Percentiles rank a stretch among this genome's conserved stretches.
Conservation (phyloP, 2,329 filamentous ascomycete species). For the Diaporthe ampelina region DNA sequence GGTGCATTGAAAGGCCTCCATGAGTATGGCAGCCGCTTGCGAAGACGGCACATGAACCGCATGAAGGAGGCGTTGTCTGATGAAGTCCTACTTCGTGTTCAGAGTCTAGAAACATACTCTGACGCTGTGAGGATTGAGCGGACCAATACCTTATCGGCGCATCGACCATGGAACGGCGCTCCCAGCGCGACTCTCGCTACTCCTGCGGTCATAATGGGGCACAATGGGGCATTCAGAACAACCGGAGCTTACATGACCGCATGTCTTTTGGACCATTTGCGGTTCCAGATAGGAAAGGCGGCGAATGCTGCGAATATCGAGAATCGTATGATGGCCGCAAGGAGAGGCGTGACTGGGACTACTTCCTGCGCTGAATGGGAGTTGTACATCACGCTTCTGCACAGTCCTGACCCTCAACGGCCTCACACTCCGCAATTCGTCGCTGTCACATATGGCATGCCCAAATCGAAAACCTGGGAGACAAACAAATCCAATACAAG, state of each 20-base stretch:
- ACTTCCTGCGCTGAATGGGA: not conserved
- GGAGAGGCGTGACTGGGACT: not conserved
- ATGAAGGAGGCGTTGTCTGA: not conserved
- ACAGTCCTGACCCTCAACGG: not conserved
- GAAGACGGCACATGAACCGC: not conserved
- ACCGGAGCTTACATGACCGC: not conserved
- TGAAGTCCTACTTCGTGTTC: not conserved
- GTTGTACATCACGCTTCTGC: not conserved
- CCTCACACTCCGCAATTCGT: no score
- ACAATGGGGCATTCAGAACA: not conserved
- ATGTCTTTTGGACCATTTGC: not conserved
- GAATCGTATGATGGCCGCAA: rapidly evolving
- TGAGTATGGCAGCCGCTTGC: not conserved
- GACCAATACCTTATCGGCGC: not conserved
- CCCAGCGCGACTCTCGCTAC: not conserved
- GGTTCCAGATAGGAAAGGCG: not conserved
- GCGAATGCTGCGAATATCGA: not conserved
- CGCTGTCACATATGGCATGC: no score
- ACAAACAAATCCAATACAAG: no score
- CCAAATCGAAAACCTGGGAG: no score
- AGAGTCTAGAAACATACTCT: not conserved
- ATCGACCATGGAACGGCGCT: not conserved
- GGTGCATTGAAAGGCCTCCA: not conserved
- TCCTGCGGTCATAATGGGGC: not conserved
- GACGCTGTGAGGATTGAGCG: not conserved